Conservation (phyloP, 371 early-diverging fungal species). For the Syncephalastrum contaminatum region DNA sequence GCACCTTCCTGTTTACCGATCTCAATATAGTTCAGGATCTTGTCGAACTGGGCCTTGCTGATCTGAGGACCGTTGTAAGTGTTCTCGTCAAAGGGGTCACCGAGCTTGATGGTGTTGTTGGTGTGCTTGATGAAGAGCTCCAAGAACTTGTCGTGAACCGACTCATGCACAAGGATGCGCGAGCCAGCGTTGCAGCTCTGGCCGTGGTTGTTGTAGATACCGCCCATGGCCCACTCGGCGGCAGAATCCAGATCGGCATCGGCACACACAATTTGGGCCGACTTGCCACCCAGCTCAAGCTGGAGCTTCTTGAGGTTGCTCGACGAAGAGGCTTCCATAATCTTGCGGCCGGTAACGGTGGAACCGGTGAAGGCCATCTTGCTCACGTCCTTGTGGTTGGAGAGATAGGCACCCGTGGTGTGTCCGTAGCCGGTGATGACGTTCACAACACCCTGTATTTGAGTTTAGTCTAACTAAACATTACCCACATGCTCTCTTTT, state of each 20-base stretch:
- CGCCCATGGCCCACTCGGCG: conserved; percentile 67
- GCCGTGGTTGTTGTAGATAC: conserved; percentile 80
- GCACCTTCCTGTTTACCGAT: conserved; percentile 63
- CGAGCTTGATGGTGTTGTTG: conserved; percentile 56
- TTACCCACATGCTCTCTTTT: conserved; percentile 1
- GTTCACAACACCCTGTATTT: conserved; percentile 67
- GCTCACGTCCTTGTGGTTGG: conserved; percentile 24
- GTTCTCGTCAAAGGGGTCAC: conserved; percentile 17
- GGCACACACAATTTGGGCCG: conserved; percentile 80
- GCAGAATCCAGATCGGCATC: conserved; percentile 83
- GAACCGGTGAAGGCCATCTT: conserved; percentile 70
- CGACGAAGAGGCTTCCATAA: conserved; percentile 65
- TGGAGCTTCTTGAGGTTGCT: conserved; percentile 74
- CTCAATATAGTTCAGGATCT: conserved; percentile 63
- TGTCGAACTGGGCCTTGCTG: conserved; percentile 74
- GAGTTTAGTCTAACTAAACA: background rate
- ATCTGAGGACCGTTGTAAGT: conserved; percentile 76
- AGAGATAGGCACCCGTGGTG: conserved; percentile 32
- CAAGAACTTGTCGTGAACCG: conserved; percentile 72
- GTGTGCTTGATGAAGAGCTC: conserved; percentile 61
- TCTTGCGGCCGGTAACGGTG: conserved; percentile 66
- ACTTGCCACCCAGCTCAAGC: conserved; percentile 93
- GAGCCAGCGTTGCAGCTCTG: conserved; percentile 91
- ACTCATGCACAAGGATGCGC: conserved; percentile 80
- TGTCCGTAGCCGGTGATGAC: conserved; percentile 58